These are phyloP conservation scores for Jackrogersella minutella DNA, from an alignment of 495 filamentous ascomycete species.

Conservation along the genomic window DNA sequence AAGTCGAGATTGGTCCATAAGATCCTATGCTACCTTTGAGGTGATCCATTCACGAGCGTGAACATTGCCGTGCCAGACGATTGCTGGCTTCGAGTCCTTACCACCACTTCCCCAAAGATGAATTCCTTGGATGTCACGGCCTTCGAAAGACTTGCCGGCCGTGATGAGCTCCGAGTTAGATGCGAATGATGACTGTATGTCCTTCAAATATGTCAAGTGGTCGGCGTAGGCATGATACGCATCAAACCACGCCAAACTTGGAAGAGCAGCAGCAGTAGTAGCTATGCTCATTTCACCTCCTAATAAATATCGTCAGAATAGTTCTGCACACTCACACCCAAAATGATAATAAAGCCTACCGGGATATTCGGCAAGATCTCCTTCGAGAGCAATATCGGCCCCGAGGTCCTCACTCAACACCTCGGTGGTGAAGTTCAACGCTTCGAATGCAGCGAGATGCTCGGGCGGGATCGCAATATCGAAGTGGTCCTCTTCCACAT, in stretches of 20 bases:
- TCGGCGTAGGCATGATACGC: conserved; percentile 65
- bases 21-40: conserved; percentile 47
- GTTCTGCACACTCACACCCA: not conserved
- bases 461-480: conserved; percentile 56
- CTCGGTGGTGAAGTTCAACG: conserved; percentile 46
- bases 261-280: conserved; percentile 43
- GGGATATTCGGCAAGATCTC: conserved; percentile 40
- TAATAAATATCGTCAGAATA: not conserved
- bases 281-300: conserved; percentile 9
- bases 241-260: conserved; percentile 60
- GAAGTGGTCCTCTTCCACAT: conserved; percentile 38
- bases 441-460: conserved; percentile 51
- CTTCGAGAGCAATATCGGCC: conserved; percentile 54
- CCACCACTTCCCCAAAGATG: conserved; percentile 66
- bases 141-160: conserved; percentile 60
- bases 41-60: conserved; percentile 73
- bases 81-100: conserved; percentile 63
- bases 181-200: conserved; percentile 60
- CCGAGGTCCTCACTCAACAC: conserved; percentile 59
- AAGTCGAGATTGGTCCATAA: not conserved
- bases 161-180: conserved; percentile 62
- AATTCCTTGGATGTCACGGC: conserved; percentile 63
- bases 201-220: conserved; percentile 61
- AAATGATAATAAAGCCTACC: conserved; percentile 22
- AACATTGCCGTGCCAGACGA: conserved; percentile 68